phyloP scores from a whole-genome alignment of 75 land plant species.

The Selaginella moellendorffii region DNA sequence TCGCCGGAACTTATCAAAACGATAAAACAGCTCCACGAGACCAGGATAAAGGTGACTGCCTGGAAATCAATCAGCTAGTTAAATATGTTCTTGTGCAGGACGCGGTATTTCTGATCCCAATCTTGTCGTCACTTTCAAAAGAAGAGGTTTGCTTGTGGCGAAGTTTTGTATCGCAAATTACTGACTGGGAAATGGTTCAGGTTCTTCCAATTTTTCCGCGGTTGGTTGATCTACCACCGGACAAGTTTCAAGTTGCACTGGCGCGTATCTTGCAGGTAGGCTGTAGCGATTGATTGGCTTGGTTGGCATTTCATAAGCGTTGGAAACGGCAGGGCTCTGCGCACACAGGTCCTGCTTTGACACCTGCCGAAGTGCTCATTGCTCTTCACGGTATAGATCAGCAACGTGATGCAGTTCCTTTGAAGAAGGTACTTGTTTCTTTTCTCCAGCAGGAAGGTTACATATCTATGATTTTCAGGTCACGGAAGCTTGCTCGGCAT shows the following conservation, averaged over 20 bases:
- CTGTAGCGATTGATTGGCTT: neutral
- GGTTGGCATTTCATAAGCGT: neutral
- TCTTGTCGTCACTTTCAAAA: slow-evolving; percentile 72
- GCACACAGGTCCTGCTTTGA: slow-evolving; percentile 53
- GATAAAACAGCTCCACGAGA: slow-evolving; percentile 53
- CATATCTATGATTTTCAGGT: slow-evolving; percentile 33
- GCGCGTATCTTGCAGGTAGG: slow-evolving; percentile 55
- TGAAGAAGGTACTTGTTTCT: slow-evolving; percentile 49
- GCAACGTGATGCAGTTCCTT: slow-evolving; percentile 65
- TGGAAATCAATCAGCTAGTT: neutral
- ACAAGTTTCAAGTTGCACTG: slow-evolving; percentile 79
- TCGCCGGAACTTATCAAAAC: slow-evolving; percentile 51
- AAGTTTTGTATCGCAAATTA: neutral
- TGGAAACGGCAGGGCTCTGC: slow-evolving; percentile 47
- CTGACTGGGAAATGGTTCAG: slow-evolving; percentile 23
- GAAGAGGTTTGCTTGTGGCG: slow-evolving; percentile 63
- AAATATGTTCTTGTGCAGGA: slow-evolving; percentile 59
- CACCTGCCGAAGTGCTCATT: slow-evolving; percentile 82
- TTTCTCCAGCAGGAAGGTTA: neutral
- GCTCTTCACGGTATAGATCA: slow-evolving; percentile 92
- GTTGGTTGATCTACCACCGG: slow-evolving; percentile 56
- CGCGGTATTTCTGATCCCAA: slow-evolving; percentile 68
- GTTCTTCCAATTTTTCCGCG: slow-evolving; percentile 55
- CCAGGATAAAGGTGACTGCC: slow-evolving; percentile 54
- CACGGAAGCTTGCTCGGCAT: slow-evolving; percentile 91